Base-by-base conservation (phyloP, 352 stramenopile species). In the Globisporangium spiculum region DNA sequence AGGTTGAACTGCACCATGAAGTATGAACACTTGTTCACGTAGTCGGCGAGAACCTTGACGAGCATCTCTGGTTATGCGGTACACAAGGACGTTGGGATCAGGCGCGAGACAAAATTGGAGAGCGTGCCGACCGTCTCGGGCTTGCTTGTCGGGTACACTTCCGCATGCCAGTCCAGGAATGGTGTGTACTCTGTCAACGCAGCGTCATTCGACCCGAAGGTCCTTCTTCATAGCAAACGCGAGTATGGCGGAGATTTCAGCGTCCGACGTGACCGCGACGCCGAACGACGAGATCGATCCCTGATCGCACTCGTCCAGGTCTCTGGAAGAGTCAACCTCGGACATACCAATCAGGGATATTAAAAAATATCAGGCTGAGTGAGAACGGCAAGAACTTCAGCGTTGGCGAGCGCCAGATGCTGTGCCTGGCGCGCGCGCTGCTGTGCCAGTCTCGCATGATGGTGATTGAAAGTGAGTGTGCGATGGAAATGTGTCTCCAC, bases 401-500 rank as follows among this genome's bases (percentile, higher is more conserved):
- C 32, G 7, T 12, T 1, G 32, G 32, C 32, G 32, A 38, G 32
- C 32, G 32, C 32, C 32, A 38, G 32, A 38, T 38, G 32, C 32
- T 12, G 32, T 38, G 32, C 8, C 32, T 38, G 32, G 32, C 7
- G 32, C 32, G 32, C 32, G 32, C 7, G 32, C 32, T 38, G 32
- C 32, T 38, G 32, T 38, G 32, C 32, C 32, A 38, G 32, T 38
- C 32, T 38, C 32, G 32, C 32, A 6, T 38, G 32, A 8, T 38
- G 7, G 32, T 38, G 7, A 38, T 94, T 32, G 30, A 32, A 32
- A 32, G 30, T 32, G 30, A 32, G 30, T 32, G 30, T 32, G 30
- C 30, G 30, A 32, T 32, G 30, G 30, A 32, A 7, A 7, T 32
- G 4, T 7, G 4, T 32, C 4, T 32, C 30, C 30, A 8, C 7